Evolutionary conservation across 2,329 filamentous ascomycete species (phyloP), one percentile per base, ranked within the genome.

Genomic region (Botrytis medusae): DNA sequence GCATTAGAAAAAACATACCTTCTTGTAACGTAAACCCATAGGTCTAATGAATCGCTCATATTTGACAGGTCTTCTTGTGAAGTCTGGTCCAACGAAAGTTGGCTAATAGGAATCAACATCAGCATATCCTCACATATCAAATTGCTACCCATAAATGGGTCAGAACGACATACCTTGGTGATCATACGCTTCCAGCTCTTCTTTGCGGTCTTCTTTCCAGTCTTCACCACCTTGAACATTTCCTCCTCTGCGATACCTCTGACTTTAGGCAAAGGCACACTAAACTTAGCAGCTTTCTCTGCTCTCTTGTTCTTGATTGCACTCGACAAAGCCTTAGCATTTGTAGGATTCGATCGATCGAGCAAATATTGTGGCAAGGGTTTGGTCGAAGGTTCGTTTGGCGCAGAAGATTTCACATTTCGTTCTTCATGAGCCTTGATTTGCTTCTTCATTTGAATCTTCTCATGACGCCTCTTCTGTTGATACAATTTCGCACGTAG

Each of bases 221-320:
- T 98, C 85, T 94, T 94, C 80, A 98, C 90, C 22, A 97, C 95
- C 84, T 93, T 95, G 87, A 98, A 98, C 92, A 98, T 95, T 86
- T 97, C 95, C 87, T 97, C 94, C 85, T 98, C 95, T 77, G 89
- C 91, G 79, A 98, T 98, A 76, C 94, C 95, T 80, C 93, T 90
- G 62, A 98, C 96, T 85, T 97, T 98, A 51, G 96, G 96, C 80
- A 99, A 83, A 2, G 96, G 96, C 57, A 98, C 96, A 46, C 88
- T 89, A 82, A 98, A 98, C 81, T 95, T 93, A 69, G 96, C 96
- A 10, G 95, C 94, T 88, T 98, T 97, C 83, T 97, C 97, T 76
- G 88, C 88, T 59, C 96, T 88, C 87, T 97, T 97, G 83, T 98
- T 94, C 89, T 98, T 99, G 85, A 98, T 97, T 71, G 94, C 93